These are phyloP conservation scores for Gastrodia elata DNA, from an alignment of 106 monocot genomes.

Conservation along the genomic window DNA sequence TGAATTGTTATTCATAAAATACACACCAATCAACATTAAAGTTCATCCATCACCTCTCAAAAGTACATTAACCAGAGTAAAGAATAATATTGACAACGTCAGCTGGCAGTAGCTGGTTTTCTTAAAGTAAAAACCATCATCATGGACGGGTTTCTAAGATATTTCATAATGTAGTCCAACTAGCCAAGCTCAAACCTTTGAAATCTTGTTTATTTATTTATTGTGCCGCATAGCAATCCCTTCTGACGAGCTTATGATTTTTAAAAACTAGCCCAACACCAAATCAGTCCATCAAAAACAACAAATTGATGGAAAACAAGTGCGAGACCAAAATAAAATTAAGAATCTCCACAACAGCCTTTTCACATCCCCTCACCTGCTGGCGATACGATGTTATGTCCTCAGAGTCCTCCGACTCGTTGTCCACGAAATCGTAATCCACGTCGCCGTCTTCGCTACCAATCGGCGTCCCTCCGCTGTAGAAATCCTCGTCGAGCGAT, in stretches of 20 bases:
- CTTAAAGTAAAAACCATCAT: not conserved
- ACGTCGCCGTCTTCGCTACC: conserved; percentile 52
- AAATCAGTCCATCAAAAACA: not conserved
- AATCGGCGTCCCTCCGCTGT: conserved; percentile 64
- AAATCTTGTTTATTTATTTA: not conserved
- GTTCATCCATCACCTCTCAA: not conserved
- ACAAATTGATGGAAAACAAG: not conserved
- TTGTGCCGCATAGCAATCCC: conserved; percentile 1
- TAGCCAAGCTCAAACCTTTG: not conserved
- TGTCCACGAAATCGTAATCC: conserved; percentile 49
- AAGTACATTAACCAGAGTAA: not conserved
- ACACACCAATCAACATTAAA: not conserved
- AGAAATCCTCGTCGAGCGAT: conserved; percentile 64
- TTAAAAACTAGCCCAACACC: not conserved
- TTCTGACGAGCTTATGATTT: not conserved
- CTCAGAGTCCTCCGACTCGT: conserved; percentile 29
- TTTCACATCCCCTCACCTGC: conserved; percentile 44
- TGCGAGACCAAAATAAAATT: not conserved
- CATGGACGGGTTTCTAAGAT: not conserved
- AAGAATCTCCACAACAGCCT: not conserved
- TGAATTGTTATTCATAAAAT: not conserved
- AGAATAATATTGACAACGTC: not conserved
- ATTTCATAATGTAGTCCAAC: not conserved
- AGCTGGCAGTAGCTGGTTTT: not conserved
- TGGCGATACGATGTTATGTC: conserved; percentile 40